Base-by-base conservation (phyloP, 2,329 filamentous ascomycete species). In the Diplocarpon rosae region DNA sequence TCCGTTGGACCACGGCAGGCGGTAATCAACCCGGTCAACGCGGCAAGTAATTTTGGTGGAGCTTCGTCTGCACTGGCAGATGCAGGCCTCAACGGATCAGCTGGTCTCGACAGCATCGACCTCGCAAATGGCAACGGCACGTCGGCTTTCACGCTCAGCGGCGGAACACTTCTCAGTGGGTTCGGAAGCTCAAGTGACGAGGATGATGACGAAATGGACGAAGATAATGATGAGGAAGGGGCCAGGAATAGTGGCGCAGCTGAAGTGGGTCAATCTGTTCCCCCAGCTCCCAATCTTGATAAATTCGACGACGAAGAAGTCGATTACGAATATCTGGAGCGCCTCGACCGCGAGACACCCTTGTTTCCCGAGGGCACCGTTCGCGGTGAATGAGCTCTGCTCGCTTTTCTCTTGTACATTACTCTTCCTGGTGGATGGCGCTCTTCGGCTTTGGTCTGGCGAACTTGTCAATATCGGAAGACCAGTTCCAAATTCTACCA, bases 141-240 rank as follows among this genome's bases (percentile, higher is more conserved):
- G 48, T 81, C 81, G 40, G 79, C 76, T 12, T 90, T 89, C 62
- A 78, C 80, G 34, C 77, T 85, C 56, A 80, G 78, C 58, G 75
- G 79, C 33, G 83, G 83, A 40, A 83, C 84, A 27, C 69, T 95
- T 48, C 76, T 92, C 24, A 90, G 85, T 60, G 88, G 89, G 42
- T 96, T 96, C 65, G 89, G 87, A 60, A 94, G 88, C 66, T 92
- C 85, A 39, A 95, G 88, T 59, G 88, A 95, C 56, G 90, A 95
- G 64, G 92, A 96, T 54, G 92, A 96, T 52, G 90, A 95, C 56
- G 90, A 95, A 51, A 84, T 87, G 66, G 86, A 94, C 49, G 85
- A 86, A 46, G 83, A 83, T 53, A 82, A 90, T 53, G 83, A 86
- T 55, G 83, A 86, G 50, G 76, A 69, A 36, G 57, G 58, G 40